Percentiles rank a stretch among this genome's conserved stretches.
Conservation (phyloP, 495 filamentous ascomycete species). For the Aspergillus heteromorphus region DNA sequence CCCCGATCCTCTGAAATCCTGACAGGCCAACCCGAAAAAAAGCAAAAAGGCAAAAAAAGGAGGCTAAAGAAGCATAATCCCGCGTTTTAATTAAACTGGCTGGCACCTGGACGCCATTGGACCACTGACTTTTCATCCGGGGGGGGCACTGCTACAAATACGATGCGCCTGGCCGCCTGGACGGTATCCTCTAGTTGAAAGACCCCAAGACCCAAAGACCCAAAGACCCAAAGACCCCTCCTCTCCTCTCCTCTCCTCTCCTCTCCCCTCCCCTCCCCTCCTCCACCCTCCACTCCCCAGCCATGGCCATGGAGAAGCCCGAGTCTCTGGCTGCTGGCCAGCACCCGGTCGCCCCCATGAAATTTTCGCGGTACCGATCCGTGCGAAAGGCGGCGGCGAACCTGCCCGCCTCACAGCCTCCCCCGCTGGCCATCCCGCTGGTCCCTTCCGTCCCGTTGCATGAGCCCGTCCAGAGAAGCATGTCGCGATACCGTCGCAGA, state of each 20-base stretch:
- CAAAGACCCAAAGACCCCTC: too few species aligned
- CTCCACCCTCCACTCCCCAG: too few species aligned
- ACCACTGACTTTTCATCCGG: neutral
- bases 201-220: too few species aligned
- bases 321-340: conserved; percentile 12
- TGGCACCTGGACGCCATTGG: neutral
- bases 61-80: neutral
- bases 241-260: too few species aligned
- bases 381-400: conserved; percentile 25
- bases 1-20: neutral
- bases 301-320: conserved; percentile 20
- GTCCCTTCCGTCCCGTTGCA: conserved; percentile 9
- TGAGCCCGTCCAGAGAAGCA: conserved; percentile 44
- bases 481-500: conserved; percentile 54
- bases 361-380: conserved; percentile 37
- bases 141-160: neutral
- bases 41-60: neutral
- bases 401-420: conserved; percentile 6
- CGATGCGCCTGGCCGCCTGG: too few species aligned
- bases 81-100: neutral
- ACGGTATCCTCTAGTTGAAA: too few species aligned
- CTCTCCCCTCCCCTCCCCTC: too few species aligned
- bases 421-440: conserved; percentile 2
- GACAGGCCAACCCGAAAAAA: too few species aligned
- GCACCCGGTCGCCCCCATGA: conserved; percentile 15